Conservation (phyloP, 352 stramenopile genomes). For the Pythium apleroticum region DNA sequence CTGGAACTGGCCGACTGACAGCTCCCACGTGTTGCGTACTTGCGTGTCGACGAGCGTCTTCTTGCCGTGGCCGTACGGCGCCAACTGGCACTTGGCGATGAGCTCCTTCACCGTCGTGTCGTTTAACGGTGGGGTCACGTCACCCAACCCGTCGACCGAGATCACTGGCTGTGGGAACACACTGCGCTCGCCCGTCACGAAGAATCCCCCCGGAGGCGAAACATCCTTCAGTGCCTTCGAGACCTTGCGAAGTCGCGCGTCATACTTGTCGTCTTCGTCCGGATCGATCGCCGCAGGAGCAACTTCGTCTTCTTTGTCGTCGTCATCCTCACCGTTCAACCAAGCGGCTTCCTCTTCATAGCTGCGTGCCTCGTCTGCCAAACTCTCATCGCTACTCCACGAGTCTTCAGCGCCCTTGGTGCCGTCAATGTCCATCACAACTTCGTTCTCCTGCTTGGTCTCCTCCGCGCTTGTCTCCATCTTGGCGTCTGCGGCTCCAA, state of each 20-base stretch:
- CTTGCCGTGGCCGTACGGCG: conserved; percentile 20
- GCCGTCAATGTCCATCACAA: no score
- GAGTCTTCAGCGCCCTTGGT: no score
- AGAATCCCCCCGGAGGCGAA: conserved; percentile 17
- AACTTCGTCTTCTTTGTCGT: no score
- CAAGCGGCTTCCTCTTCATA: no score
- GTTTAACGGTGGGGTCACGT: neutral
- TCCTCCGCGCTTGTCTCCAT: no score
- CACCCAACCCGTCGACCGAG: conserved; percentile 8
- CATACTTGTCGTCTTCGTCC: neutral
- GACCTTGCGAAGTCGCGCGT: conserved; percentile 5
- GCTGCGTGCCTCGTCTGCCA: no score
- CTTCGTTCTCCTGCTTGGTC: no score
- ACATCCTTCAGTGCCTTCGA: conserved; percentile 15
- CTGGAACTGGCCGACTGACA: conserved; percentile 11
- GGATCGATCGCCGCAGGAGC: no score
- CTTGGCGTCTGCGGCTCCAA: no score
- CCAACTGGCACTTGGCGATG: conserved; percentile 16
- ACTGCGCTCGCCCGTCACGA: neutral
- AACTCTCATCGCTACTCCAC: no score
- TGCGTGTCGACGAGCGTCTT: conserved; percentile 21
- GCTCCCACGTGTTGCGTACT: conserved; percentile 29
- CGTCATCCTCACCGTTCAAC: no score
- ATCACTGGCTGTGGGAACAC: conserved; percentile 12
- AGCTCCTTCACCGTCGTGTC: conserved; percentile 2